Evolutionary conservation across 2,329 filamentous ascomycete species (phyloP), one percentile per base, ranked within the genome.

Genomic region (Madurella mycetomatis): DNA sequence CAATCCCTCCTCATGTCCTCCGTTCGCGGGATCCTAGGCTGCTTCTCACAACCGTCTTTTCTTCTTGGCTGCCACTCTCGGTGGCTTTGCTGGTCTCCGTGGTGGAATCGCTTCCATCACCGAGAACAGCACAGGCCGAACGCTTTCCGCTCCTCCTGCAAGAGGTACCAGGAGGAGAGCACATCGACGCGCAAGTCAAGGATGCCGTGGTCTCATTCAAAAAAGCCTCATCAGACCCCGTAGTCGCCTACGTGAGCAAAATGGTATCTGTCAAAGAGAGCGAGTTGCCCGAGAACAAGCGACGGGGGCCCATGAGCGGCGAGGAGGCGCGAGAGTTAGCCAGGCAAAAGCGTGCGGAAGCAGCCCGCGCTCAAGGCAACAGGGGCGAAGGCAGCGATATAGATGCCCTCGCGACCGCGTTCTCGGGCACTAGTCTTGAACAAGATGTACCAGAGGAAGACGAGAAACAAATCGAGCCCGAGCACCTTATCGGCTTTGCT

Each of bases 241-340:
- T 95, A 0, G 90, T 99, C 1, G 92, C 90, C 9, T 99, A 96
- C 62, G 89, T 99, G 57, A 97, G 92, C 73, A 99, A 99, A 70
- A 96, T 99, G 91, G 89, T 97, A 1, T 94, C 94, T 0, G 80
- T 99, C 12, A 92, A 91, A 0, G 90, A 95, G 66, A 96, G 90
- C 70, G 92, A 99, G 64, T 76, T 99, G 5, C 88, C 90, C 0
- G 83, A 92, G 49, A 96, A 96, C 69, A 95, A 87, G 70, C 81
- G 90, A 44, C 80, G 84, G 15, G 86, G 86, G 0, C 84, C 85
- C 42, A 79, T 97, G 65, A 95, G 83, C 40, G 87, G 90, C 1
- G 94, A 96, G 59, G 94, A 97, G 71, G 94, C 94, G 3, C 79
- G 89, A 61, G 92, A 96, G 59, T 73, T 96, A 55, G 94, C 89